These are phyloP conservation scores for Dipodascus geniculatus DNA, from an alignment of 805 yeast species.

Conservation along the genomic window DNA sequence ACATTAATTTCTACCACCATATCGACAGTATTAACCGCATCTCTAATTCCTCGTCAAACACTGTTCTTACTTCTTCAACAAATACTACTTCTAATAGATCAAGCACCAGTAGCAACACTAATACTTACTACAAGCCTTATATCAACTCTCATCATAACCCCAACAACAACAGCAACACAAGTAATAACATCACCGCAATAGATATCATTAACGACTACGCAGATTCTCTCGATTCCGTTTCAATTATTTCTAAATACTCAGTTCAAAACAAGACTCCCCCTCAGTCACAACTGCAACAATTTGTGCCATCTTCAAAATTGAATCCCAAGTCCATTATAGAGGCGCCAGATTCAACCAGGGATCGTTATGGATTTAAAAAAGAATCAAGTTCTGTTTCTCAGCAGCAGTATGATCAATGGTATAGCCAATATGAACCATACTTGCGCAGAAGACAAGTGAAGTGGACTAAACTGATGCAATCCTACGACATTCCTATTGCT, in stretches of 20 bases:
- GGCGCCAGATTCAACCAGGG: slow-evolving; percentile 27
- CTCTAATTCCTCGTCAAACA: not conserved
- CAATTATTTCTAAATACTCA: not conserved
- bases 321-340: not conserved
- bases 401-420: slow-evolving; percentile 64
- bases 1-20: not conserved
- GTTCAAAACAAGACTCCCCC: not conserved
- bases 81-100: not conserved
- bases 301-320: not conserved
- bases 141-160: not conserved
- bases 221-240: not conserved
- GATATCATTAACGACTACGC: not conserved
- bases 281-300: not conserved
- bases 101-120: not conserved
- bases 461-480: slow-evolving; percentile 60
- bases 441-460: slow-evolving; percentile 54
- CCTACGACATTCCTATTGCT: slow-evolving; percentile 45
- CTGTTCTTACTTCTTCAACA: not conserved
- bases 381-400: slow-evolving; percentile 40
- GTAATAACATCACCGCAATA: not conserved
- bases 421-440: slow-evolving; percentile 52
- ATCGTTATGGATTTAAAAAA: slow-evolving; percentile 83
- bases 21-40: not conserved
- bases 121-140: not conserved
- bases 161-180: not conserved